Base-by-base conservation (phyloP, 2,329 filamentous ascomycete genomes). In the Keithomyces neogunnii region DNA sequence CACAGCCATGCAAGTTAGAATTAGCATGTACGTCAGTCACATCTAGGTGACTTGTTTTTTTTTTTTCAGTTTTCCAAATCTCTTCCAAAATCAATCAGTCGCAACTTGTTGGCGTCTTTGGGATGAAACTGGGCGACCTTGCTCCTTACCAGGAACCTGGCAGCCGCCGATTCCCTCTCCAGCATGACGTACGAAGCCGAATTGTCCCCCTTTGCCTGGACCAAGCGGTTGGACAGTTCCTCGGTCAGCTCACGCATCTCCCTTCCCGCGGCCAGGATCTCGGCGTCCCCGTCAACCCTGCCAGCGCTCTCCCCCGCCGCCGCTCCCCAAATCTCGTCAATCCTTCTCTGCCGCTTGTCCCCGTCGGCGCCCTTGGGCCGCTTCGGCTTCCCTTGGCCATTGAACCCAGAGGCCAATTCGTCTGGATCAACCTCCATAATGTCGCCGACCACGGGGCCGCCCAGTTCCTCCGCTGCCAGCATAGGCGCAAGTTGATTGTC, bases 391-490 rank as follows among this genome's bases (percentile, higher is more conserved):
- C 81, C 81, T 53, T 81, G 77, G 0, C 77, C 67, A 57, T 73
- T 84, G 63, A 85, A 85, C 1, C 80, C 81, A 7, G 75, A 77
- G 4, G 73, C 76, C 5, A 85, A 67, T 56, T 78, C 78, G 44
- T 85, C 77, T 7, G 77, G 59, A 72, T 83, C 69, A 28, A 87
- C 61, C 65, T 86, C 81, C 62, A 86, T 74, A 59, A 85, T 73
- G 57, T 89, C 85, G 3, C 89, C 88, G 1, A 91, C 88, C 9
- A 90, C 85, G 0, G 89, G 89, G 0, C 89, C 89, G 6, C 89
- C 89, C 1, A 91, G 75, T 61, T 90, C 87, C 69, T 95, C 89
- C 1, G 88, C 87, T 5, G 88, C 89, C 43, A 95, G 73, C 81
- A 92, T 87, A 3, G 79, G 69, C 1, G 86, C 86, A 1, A 95